Percentiles rank a stretch among this genome's conserved stretches.
These are phyloP conservation scores for Starmera stellimalicola DNA, from an alignment of 1,139 yeast species.

Conservation along the genomic window DNA sequence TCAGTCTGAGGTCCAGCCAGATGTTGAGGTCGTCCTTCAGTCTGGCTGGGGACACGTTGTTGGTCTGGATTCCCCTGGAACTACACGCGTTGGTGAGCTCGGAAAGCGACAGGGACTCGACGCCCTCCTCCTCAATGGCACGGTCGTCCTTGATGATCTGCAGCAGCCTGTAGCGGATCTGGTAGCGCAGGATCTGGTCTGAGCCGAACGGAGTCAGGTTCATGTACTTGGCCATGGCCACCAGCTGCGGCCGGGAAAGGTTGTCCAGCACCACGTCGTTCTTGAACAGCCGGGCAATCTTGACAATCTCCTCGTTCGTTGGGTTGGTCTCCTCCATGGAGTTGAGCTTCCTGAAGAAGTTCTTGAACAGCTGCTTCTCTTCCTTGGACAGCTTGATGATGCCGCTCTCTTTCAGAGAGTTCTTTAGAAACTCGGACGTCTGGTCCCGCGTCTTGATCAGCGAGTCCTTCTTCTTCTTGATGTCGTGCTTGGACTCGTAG, in stretches of 20 bases:
- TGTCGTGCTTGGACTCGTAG: slow-evolving; percentile 71
- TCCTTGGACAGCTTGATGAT: slow-evolving; percentile 50
- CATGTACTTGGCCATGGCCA: slow-evolving; percentile 92
- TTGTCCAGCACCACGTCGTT: slow-evolving; percentile 93
- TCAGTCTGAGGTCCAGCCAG: slow-evolving; percentile 85
- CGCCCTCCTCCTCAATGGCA: slow-evolving; percentile 91
- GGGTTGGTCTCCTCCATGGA: slow-evolving; percentile 43
- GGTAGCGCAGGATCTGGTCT: slow-evolving; percentile 83
- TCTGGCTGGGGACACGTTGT: slow-evolving; percentile 75
- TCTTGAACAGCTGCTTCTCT: slow-evolving; percentile 68
- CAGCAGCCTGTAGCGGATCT: slow-evolving; percentile 83
- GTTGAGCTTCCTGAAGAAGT: slow-evolving; percentile 66
- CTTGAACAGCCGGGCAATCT: slow-evolving; percentile 83
- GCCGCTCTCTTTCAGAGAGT: slow-evolving; percentile 65
- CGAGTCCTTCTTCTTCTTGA: slow-evolving; percentile 56
- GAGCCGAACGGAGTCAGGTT: slow-evolving; percentile 90
- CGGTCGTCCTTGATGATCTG: slow-evolving; percentile 89
- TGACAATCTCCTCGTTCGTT: slow-evolving; percentile 60
- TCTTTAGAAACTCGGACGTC: slow-evolving; percentile 73
- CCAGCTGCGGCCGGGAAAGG: slow-evolving; percentile 82
- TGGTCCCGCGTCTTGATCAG: slow-evolving; percentile 68
- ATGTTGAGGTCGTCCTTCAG: slow-evolving; percentile 73
- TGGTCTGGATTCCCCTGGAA: slow-evolving; percentile 85
- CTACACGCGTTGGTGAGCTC: slow-evolving; percentile 88
- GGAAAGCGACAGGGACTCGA: slow-evolving; percentile 66